phyloP scores from a whole-genome alignment of 441 rosid genomes.

The Codiaeum variegatum region DNA sequence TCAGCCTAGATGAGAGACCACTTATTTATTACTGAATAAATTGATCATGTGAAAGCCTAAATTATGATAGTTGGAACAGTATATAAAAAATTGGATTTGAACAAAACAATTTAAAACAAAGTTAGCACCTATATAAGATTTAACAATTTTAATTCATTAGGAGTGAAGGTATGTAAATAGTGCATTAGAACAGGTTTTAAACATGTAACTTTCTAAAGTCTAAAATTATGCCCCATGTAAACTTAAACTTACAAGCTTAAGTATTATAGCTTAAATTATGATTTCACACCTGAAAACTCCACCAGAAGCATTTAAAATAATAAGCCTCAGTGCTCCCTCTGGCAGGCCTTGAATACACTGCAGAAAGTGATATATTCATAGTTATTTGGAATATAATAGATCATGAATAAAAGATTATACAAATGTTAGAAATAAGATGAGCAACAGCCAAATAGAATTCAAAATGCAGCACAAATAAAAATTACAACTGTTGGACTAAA shows the following conservation, averaged over 20 bases:
- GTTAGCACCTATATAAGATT: neutral
- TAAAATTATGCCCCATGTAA: neutral
- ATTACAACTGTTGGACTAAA: too few species aligned
- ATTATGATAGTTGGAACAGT: neutral
- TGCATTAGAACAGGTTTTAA: neutral
- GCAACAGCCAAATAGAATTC: neutral
- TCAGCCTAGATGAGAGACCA: neutral
- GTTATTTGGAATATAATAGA: conserved; percentile 3
- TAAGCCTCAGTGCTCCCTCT: conserved; percentile 75
- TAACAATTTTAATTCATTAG: neutral
- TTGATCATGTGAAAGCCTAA: neutral
- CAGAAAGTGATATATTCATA: conserved; percentile 25
- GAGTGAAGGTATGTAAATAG: neutral
- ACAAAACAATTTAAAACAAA: neutral
- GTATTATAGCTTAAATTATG: conserved; percentile 18
- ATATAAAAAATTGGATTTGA: neutral
- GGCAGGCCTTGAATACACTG: conserved; percentile 97
- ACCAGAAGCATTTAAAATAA: conserved; percentile 93
- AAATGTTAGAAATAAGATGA: neutral
- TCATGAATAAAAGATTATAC: conserved; percentile 9
- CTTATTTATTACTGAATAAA: neutral
- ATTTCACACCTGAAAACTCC: conserved; percentile 85
- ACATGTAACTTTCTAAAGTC: neutral
- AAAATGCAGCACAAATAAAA: neutral
- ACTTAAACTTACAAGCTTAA: conserved; percentile 12